These are phyloP conservation scores for Aspergillus wentii DNA, from an alignment of 495 filamentous ascomycete species.

Conservation along the genomic window DNA sequence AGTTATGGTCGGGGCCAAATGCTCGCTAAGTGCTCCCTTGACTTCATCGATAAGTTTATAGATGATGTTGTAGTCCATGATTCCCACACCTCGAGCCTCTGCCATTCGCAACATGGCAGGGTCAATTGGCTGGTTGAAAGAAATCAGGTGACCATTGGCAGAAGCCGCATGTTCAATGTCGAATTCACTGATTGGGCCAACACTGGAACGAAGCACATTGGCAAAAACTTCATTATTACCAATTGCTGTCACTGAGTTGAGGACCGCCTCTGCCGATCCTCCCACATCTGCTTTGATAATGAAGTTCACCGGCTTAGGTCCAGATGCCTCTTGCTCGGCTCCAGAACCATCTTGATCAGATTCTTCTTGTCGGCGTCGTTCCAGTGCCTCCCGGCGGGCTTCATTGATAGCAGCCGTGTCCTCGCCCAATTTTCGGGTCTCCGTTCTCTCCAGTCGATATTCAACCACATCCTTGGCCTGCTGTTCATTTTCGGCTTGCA, in stretches of 20 bases:
- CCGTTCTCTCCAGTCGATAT: slow-evolving; percentile 61
- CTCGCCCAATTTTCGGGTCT: slow-evolving; percentile 53
- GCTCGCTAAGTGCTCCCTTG: slow-evolving; percentile 58
- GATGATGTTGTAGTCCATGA: slow-evolving; percentile 88
- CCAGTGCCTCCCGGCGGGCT: slow-evolving; percentile 54
- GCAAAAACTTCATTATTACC: slow-evolving; percentile 80
- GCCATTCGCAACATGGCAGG: slow-evolving; percentile 65
- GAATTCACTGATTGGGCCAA: slow-evolving; percentile 77
- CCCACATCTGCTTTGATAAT: slow-evolving; percentile 90
- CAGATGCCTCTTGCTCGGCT: slow-evolving; percentile 32
- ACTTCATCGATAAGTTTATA: slow-evolving; percentile 87
- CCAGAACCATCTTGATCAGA: slow-evolving; percentile 19
- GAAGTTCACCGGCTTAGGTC: slow-evolving; percentile 67
- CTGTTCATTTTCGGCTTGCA: slow-evolving; percentile 75
- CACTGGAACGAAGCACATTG: slow-evolving; percentile 67
- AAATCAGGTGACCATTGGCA: slow-evolving; percentile 66
- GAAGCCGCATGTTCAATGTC: slow-evolving; percentile 83
- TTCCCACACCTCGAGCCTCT: slow-evolving; percentile 59
- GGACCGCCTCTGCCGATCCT: slow-evolving; percentile 87
- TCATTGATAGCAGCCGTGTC: slow-evolving; percentile 79
- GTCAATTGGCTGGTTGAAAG: slow-evolving; percentile 78
- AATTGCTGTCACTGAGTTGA: slow-evolving; percentile 64
- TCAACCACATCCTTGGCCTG: slow-evolving; percentile 76
- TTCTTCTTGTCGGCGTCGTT: slow-evolving; percentile 50
- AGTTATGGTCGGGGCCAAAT: slow-evolving; percentile 59